Base-by-base conservation (phyloP, 2,329 filamentous ascomycete species). In the Emergomyces africanus region DNA sequence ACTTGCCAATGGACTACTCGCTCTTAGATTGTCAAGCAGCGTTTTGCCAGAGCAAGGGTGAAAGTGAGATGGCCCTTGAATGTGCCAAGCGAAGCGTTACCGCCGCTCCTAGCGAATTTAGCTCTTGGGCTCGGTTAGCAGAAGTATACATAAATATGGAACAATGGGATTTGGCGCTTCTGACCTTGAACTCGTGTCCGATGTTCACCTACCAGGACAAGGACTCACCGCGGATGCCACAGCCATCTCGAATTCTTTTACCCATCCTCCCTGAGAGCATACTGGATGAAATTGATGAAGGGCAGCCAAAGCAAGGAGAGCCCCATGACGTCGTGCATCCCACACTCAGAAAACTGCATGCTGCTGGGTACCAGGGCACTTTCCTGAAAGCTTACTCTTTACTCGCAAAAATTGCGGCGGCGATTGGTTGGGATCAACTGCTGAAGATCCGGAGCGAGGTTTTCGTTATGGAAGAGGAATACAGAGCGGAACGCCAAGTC, bases 191-290 rank as follows among this genome's bases (percentile, higher is more conserved):
- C 75, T 99, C 94, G 20, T 99, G 94, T 72, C 94, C 94, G 9
- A 99, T 99, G 94, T 99, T 99, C 73, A 99, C 94, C 6, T 97
- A 99, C 73, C 94, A 97, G 74, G 94, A 99, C 74, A 97, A 96
- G 73, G 94, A 99, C 71, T 87, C 90, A 5, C 94, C 94, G 3
- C 77, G 94, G 61, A 92, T 97, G 87, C 94, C 94, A 1, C 90
- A 96, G 69, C 91, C 94, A 0, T 87, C 88, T 66, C 88, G 90
- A 59, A 88, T 97, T 48, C 84, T 88, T 65, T 81, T 99, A 15
- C 94, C 94, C 0, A 88, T 92, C 18, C 80, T 97, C 57, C 82
- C 88, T 0, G 94, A 97, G 72, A 95, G 89, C 20, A 84, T 91
- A 60, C 83, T 96, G 58, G 94, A 99, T 66, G 94, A 99, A 70